Conservation (phyloP, 441 rosid species). For the Gossypium davidsonii region DNA sequence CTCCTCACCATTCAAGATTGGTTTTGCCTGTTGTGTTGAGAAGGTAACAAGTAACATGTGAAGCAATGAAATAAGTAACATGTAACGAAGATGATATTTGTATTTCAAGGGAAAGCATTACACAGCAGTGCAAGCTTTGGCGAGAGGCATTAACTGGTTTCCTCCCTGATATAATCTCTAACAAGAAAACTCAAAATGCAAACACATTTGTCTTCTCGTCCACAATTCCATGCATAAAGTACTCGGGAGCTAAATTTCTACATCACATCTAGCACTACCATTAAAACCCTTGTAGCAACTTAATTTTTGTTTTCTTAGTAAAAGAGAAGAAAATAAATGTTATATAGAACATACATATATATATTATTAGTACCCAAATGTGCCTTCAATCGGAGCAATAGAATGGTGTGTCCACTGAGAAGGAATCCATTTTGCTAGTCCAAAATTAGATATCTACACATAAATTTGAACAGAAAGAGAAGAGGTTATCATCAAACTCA, state of each 20-base stretch:
- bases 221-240: constrained; percentile 86
- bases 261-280: not conserved
- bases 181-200: constrained; percentile 82
- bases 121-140: constrained; percentile 89
- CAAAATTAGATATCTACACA: constrained; percentile 81
- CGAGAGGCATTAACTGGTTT: constrained; percentile 81
- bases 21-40: constrained; percentile 50
- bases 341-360: not conserved
- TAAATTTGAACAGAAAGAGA: not conserved
- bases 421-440: constrained; percentile 95
- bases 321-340: not conserved
- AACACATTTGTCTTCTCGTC: constrained; percentile 96
- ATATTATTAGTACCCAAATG: constrained; percentile 63
- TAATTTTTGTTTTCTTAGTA: not conserved
- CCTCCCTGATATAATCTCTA: constrained; percentile 79
- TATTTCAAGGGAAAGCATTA: constrained; percentile 21
- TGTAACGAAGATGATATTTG: not conserved
- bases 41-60: not conserved
- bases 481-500: not conserved
- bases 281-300: not conserved
- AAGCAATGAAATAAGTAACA: not conserved
- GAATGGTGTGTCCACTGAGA: constrained; percentile 97
- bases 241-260: constrained; percentile 94
- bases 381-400: constrained; percentile 92
- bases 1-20: constrained; percentile 53